Base-by-base conservation (phyloP, 306 rosid species). In the Carpinus viminea region DNA sequence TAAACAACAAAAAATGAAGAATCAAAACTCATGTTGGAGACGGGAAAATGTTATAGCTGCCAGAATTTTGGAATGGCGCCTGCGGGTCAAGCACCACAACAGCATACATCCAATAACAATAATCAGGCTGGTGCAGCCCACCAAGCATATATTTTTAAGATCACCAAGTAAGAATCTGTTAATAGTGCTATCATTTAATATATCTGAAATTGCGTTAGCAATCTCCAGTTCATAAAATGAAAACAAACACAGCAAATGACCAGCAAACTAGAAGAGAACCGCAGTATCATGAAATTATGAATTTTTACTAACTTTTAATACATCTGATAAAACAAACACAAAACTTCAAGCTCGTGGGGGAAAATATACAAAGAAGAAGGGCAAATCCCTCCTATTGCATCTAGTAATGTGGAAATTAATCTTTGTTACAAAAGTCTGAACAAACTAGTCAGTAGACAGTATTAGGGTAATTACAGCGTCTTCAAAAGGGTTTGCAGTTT, bases 181-280 rank as follows among this genome's bases (percentile, higher is more conserved):
- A 31, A 31, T 31, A 31, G 34, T 31, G 34, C 34, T 31, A 31
- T 31, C 34, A 31, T 31, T 31, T 51, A 51, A 51, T 12, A 51
- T 51, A 51, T 51, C 55, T 51, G 17, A 51, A 15, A 51, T 15
- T 12, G n/a, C 54, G n/a, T 79, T 83, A 36, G 92, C 93, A 55
- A 84, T 38, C 4, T 38, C 5, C 43, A 3, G 5, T 38, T 38
- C 43, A 38, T 38, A 38, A 38, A 38, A 31, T 31, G 34, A 31
- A 31, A 31, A 31, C 34, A 31, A 31, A 38, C 7, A 21, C 28
- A 21, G 21, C 5, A 15, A 57, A 57, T 57, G 64, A 57, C 21
- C 31, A 18, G 1, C 15, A 26, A 57, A 21, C 2, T 6, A 57
- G 12, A 57, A 57, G 9, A 21, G 34, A 20, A 20, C 11, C 21